These are phyloP conservation scores for Mycena vulgaris DNA, from an alignment of 768 basidiomycete genomes.

Conservation along the genomic window DNA sequence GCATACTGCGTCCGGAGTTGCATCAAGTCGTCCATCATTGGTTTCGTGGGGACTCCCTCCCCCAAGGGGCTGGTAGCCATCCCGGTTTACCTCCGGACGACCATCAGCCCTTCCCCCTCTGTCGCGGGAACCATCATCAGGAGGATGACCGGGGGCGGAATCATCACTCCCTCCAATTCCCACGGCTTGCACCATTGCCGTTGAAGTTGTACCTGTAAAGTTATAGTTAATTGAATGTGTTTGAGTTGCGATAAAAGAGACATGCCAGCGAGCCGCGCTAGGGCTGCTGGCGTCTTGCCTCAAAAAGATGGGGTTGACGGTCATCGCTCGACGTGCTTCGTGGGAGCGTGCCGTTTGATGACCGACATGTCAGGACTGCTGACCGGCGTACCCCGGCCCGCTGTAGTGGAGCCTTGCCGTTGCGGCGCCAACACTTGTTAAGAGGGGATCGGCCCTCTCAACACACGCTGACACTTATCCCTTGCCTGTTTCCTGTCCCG, in stretches of 20 bases:
- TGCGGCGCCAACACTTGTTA: neutral
- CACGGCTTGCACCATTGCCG: neutral
- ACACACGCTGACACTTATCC: constrained; percentile 10
- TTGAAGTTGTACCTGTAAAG: neutral
- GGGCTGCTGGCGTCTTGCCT: constrained; percentile 18
- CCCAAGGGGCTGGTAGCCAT: constrained; percentile 16
- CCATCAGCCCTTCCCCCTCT: constrained; percentile 9
- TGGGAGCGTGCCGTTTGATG: neutral
- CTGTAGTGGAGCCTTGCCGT: constrained; percentile 22
- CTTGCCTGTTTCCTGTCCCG: too few species aligned
- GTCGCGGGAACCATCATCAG: neutral
- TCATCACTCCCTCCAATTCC: constrained; percentile 1
- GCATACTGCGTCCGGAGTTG: constrained; percentile 15
- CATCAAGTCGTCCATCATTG: constrained; percentile 16
- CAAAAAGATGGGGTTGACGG: neutral
- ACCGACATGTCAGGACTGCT: constrained; percentile 22
- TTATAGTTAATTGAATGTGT: neutral
- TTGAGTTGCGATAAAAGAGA: constrained; percentile 3
- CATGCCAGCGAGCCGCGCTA: constrained; percentile 19
- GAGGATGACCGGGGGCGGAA: constrained; percentile 10
- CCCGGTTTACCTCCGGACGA: constrained; percentile 20
- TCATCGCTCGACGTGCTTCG: neutral
- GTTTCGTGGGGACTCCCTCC: constrained; percentile 4
- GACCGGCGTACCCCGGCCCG: constrained; percentile 26
- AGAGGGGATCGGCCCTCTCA: neutral